A percentile compares a stretch with the other conserved stretches of the same genome.
phyloP scores from a whole-genome alignment of 169 alveolate species.

The Eimeria praecox region DNA sequence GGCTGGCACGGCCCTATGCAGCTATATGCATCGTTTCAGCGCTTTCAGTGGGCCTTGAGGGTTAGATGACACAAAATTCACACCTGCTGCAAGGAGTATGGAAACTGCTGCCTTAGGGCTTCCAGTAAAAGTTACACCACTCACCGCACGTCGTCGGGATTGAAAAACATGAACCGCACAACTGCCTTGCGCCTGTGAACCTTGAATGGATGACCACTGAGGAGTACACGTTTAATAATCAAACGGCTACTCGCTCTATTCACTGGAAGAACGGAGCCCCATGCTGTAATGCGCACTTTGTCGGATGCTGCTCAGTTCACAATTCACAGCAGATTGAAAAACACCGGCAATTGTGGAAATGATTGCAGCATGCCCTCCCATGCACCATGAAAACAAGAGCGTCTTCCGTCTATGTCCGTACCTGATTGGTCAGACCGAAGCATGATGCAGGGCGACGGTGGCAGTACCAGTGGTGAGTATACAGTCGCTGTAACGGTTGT shows the following conservation, averaged over 20 bases:
- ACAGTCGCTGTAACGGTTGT: conserved; percentile 59
- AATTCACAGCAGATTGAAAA: neutral
- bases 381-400: neutral
- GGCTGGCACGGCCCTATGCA: neutral
- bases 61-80: neutral
- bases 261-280: conserved; percentile 92
- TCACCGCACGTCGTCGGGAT: conserved; percentile 97
- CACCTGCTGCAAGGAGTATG: neutral
- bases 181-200: conserved; percentile 98
- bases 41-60: neutral
- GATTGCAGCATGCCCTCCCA: neutral
- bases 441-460: conserved; percentile 71
- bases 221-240: conserved; percentile 97
- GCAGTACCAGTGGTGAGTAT: conserved; percentile 58
- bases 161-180: conserved; percentile 98
- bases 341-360: neutral
- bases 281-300: conserved; percentile 67
- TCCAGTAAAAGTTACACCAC: neutral
- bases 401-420: neutral
- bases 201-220: conserved; percentile 98
- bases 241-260: conserved; percentile 96
- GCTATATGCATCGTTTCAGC: neutral
- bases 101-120: neutral
- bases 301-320: conserved; percentile 52
- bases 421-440: conserved; percentile 34